phyloP scores from a whole-genome alignment of 192 early-diverging fungal species.

The Chytriomyces sp. region DNA sequence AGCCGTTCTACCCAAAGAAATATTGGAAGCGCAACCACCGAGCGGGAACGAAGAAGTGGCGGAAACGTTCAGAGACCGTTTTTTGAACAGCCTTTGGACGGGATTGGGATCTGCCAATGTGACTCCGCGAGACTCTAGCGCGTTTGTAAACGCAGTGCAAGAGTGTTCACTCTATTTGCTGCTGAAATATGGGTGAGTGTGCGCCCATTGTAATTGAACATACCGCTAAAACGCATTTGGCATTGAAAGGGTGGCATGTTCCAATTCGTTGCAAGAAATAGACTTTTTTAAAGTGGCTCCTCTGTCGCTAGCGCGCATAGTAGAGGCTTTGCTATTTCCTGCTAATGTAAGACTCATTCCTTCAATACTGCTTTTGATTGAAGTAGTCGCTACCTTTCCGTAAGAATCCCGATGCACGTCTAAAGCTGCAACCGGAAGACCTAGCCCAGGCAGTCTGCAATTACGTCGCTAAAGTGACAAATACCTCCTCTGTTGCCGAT shows the following conservation, averaged over 20 bases:
- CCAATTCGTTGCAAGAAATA: neutral
- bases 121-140: slow-evolving; percentile 45
- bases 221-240: no score
- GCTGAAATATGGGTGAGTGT: slow-evolving; percentile 25
- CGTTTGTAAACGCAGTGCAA: slow-evolving; percentile 63
- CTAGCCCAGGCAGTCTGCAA: neutral
- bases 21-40: slow-evolving; percentile 23
- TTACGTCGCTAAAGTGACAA: slow-evolving; percentile 30
- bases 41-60: no score
- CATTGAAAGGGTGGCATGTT: no score
- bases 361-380: neutral
- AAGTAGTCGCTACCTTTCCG: neutral
- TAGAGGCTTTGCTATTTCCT: slow-evolving; percentile 24
- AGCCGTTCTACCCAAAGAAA: slow-evolving; percentile 60
- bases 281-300: slow-evolving; percentile 15
- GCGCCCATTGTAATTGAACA: no score
- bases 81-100: slow-evolving; percentile 65
- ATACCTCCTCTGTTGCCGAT: slow-evolving; percentile 16
- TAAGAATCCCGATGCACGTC: slow-evolving; percentile 13
- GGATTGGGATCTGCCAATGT: slow-evolving; percentile 52
- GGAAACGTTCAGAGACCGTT: slow-evolving; percentile 56
- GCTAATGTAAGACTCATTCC: slow-evolving; percentile 1
- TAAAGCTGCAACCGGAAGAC: neutral
- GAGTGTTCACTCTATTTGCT: slow-evolving; percentile 62
- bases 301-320: neutral